A percentile compares a stretch with the other conserved stretches of the same genome.
phyloP scores from a whole-genome alignment of 768 basidiomycete genomes.

The Leccinum disarticulatum region DNA sequence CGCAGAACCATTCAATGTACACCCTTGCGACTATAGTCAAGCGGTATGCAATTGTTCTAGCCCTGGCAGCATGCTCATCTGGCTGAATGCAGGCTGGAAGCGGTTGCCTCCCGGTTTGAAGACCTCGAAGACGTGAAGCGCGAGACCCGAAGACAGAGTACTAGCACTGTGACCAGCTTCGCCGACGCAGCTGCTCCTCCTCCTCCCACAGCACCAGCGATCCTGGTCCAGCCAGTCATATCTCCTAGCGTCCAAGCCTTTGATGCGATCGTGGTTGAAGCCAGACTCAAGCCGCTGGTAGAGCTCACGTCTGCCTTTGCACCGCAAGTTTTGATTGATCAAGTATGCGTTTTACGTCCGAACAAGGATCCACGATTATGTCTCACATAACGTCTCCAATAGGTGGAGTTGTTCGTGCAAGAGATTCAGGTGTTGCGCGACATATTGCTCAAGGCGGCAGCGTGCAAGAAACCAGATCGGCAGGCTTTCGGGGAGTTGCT shows the following conservation, averaged over 20 bases:
- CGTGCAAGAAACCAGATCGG: constrained; percentile 79
- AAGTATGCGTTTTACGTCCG: constrained; percentile 50
- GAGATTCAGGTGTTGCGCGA: constrained; percentile 68
- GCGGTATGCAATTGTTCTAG: constrained; percentile 47
- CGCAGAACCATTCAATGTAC: constrained; percentile 48
- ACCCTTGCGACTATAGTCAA: constrained; percentile 82
- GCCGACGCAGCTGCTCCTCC: constrained; percentile 25
- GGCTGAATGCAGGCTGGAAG: constrained; percentile 67
- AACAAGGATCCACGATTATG: not conserved
- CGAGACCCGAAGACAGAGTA: constrained; percentile 28
- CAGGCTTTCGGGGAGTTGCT: constrained; percentile 57
- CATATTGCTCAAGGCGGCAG: constrained; percentile 63
- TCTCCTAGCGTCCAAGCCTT: constrained; percentile 70
- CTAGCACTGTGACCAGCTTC: constrained; percentile 32
- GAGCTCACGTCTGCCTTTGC: constrained; percentile 72
- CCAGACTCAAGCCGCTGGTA: constrained; percentile 71
- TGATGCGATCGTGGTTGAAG: constrained; percentile 70
- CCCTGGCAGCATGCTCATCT: constrained; percentile 4
- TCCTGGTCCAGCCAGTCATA: constrained; percentile 39
- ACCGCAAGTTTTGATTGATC: constrained; percentile 66
- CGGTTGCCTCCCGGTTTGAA: constrained; percentile 91
- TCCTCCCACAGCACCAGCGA: constrained; percentile 36
- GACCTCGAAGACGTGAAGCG: constrained; percentile 68
- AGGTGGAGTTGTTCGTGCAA: constrained; percentile 71
- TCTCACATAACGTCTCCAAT: constrained; percentile 9